phyloP scores from a whole-genome alignment of 768 basidiomycete species.

The Lentinula guzmanii region DNA sequence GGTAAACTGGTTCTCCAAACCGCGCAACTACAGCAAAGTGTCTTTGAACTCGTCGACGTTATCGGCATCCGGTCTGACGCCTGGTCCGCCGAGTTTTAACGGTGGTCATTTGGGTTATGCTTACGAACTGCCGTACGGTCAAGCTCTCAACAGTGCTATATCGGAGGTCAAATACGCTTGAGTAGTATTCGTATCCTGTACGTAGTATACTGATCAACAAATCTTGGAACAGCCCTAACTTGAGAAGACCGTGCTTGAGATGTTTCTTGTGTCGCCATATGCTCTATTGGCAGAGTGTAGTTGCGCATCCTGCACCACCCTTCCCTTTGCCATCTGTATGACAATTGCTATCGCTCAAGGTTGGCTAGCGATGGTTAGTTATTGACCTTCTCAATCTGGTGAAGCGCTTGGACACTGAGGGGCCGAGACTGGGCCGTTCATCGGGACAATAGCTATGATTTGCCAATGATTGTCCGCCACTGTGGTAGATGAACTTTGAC shows the following conservation, averaged over 20 bases:
- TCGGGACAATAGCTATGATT: neutral
- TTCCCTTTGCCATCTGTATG: no score
- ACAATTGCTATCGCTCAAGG: no score
- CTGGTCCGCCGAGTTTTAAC: conserved; percentile 4
- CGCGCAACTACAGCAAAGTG: neutral
- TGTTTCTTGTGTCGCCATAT: neutral
- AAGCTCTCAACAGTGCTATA: neutral
- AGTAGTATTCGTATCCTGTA: neutral
- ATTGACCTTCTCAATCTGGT: no score
- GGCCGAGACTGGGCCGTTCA: neutral
- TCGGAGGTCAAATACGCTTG: neutral
- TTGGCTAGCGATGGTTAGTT: no score
- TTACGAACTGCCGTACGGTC: conserved; percentile 3
- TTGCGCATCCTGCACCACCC: no score
- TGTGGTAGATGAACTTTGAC: neutral
- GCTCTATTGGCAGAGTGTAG: no score
- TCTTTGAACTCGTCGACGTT: neutral
- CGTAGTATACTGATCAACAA: neutral
- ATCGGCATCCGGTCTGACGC: neutral
- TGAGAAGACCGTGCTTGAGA: neutral
- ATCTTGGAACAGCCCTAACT: neutral
- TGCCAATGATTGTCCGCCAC: neutral
- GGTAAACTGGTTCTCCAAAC: neutral
- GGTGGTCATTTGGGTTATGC: conserved; percentile 1
- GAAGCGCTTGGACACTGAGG: no score